A percentile compares a stretch with the other conserved stretches of the same genome.
Evolutionary conservation across 345 rosid species (phyloP).

Genomic region (Dipteronia sinensis): DNA sequence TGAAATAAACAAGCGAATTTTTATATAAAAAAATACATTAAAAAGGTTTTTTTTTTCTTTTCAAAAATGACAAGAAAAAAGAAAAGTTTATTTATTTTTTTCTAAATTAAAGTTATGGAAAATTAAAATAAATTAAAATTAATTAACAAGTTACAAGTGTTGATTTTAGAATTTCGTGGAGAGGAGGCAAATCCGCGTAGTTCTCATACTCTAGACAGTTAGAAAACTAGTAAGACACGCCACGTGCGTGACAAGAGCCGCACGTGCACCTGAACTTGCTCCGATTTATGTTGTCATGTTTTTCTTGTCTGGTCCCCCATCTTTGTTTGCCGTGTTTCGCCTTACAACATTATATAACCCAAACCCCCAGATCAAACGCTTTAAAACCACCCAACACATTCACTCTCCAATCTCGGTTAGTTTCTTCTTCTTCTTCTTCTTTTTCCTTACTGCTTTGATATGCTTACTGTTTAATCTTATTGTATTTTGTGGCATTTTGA

Average conservation of each 20-base stretch:
- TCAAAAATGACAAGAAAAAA: too few species aligned
- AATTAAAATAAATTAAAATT: not conserved
- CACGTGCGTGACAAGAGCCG: not conserved
- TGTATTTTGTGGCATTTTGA: not conserved
- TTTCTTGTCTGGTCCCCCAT: not conserved
- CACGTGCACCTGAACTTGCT: not conserved
- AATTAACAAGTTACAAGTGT: not conserved
- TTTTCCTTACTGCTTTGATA: not conserved
- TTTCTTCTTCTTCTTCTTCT: not conserved
- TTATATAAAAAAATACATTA: too few species aligned
- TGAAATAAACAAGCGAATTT: too few species aligned
- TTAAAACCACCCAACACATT: not conserved
- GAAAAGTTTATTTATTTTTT: too few species aligned
- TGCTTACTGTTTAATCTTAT: not conserved
- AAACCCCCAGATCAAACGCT: not conserved
- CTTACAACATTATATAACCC: not conserved
- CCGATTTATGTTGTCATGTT: constrained; percentile 4
- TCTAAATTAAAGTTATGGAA: too few species aligned
- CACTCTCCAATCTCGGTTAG: not conserved
- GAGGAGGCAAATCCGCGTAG: constrained; percentile 12
- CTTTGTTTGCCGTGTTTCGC: not conserved
- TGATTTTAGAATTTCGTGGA: not conserved
- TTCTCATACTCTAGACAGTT: not conserved
- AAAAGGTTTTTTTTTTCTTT: too few species aligned
- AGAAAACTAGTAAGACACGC: not conserved